Conservation (phyloP, 805 yeast species). For the Kregervanrija fluxuum region DNA sequence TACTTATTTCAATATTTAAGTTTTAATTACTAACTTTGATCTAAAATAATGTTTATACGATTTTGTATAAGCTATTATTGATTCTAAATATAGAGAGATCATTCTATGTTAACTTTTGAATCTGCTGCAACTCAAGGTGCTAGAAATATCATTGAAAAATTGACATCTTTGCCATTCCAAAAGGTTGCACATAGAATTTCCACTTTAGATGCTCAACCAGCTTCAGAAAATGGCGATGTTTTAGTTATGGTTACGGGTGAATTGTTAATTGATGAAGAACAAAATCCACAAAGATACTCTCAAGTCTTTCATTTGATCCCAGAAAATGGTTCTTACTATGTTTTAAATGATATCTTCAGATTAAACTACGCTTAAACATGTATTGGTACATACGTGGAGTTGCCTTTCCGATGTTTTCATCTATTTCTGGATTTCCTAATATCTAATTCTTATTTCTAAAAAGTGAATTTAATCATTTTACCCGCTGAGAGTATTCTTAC, state of each 20-base stretch:
- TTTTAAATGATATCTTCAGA: conserved; percentile 95
- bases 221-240: conserved; percentile 85
- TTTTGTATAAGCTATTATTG: background rate
- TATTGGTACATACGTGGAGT: too few relatives aligned
- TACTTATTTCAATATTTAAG: background rate
- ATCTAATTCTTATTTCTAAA: too few relatives aligned
- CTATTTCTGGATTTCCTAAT: too few relatives aligned
- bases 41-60: background rate
- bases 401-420: too few relatives aligned
- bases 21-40: background rate
- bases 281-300: conserved; percentile 91
- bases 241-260: conserved; percentile 98
- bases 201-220: conserved; percentile 97
- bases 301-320: conserved; percentile 97
- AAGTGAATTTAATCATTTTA: too few relatives aligned
- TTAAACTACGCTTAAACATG: conserved; percentile 61
- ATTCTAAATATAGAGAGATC: conserved; percentile 53
- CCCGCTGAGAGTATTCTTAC: background rate
- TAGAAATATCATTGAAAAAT: conserved; percentile 85
- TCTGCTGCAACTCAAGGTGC: conserved; percentile 93
- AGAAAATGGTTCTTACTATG: conserved; percentile 85
- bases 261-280: conserved; percentile 86
- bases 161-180: conserved; percentile 81
- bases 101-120: conserved; percentile 96
- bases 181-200: conserved; percentile 91